These are phyloP conservation scores for Artemisia annua DNA, from an alignment of 129 eudicot species.

Conservation along the genomic window DNA sequence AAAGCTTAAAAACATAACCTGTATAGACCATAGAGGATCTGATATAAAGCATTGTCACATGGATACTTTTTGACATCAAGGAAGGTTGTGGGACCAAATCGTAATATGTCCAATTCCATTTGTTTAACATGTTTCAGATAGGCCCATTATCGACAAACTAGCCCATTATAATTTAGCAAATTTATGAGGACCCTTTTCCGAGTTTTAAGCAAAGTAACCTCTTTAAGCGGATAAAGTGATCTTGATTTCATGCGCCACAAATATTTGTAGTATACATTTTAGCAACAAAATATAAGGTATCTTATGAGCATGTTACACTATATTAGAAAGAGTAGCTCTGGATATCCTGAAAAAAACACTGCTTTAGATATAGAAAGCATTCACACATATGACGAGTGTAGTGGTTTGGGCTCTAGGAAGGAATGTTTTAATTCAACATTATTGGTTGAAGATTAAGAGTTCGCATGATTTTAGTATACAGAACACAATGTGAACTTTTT, in stretches of 20 bases:
- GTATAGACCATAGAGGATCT: no score
- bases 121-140: slow-evolving; percentile 16
- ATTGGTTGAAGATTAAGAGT: background rate
- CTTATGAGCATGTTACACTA: background rate
- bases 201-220: background rate
- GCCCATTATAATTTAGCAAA: slow-evolving; percentile 11
- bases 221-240: background rate
- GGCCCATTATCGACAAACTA: slow-evolving; percentile 17
- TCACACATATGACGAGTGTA: background rate
- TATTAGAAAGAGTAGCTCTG: background rate
- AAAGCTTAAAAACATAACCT: no score
- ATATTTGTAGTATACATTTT: slow-evolving; percentile 1
- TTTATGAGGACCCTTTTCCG: background rate
- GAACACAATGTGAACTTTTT: background rate
- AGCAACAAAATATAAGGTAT: background rate
- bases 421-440: background rate
- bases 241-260: background rate
- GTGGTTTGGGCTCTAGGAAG: background rate
- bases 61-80: slow-evolving; percentile 13
- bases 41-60: background rate
- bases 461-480: background rate
- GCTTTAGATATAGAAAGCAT: background rate
- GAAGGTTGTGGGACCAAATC: slow-evolving; percentile 26
- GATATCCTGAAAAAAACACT: background rate
- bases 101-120: slow-evolving; percentile 13